Percentiles rank a stretch among this genome's conserved stretches.
These are phyloP conservation scores for Coniochaeta sp. DNA, from an alignment of 2,329 filamentous ascomycete species.

Conservation along the genomic window DNA sequence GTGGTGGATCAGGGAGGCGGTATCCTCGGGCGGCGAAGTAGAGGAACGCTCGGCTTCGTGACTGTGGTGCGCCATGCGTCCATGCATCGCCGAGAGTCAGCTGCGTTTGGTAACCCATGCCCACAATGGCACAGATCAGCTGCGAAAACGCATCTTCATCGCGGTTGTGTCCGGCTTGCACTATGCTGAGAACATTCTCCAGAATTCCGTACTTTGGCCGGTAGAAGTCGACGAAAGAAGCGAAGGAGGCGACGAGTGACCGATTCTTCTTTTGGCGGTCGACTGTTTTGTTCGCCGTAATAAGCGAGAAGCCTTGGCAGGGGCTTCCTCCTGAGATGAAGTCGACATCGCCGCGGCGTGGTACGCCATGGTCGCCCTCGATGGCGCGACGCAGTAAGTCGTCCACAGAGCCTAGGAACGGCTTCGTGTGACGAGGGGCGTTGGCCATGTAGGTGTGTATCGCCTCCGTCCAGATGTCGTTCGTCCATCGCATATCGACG, in stretches of 20 bases:
- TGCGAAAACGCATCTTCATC: constrained; percentile 64
- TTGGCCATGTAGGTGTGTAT: constrained; percentile 73
- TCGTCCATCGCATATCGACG: constrained; percentile 57
- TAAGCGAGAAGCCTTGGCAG: constrained; percentile 65
- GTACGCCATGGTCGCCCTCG: constrained; percentile 43
- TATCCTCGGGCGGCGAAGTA: constrained; percentile 62
- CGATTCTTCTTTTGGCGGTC: constrained; percentile 58
- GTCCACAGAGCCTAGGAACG: constrained; percentile 68
- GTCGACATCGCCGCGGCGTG: constrained; percentile 55
- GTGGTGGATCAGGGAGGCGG: constrained; percentile 46
- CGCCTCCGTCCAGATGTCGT: constrained; percentile 58
- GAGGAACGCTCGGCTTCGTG: constrained; percentile 62
- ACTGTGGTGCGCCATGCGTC: constrained; percentile 59
- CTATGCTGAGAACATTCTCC: constrained; percentile 69
- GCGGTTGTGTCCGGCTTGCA: constrained; percentile 30
- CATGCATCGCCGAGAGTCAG: constrained; percentile 64
- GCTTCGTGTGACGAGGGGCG: constrained; percentile 28
- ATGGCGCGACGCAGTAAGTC: constrained; percentile 54
- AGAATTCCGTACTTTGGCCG: constrained; percentile 67
- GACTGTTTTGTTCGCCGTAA: constrained; percentile 53
- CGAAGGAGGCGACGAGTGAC: constrained; percentile 70
- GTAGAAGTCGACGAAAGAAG: constrained; percentile 67
- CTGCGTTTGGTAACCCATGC: constrained; percentile 69
- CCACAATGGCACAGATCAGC: constrained; percentile 64
- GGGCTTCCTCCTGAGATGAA: constrained; percentile 68